phyloP scores from a whole-genome alignment of 495 filamentous ascomycete genomes.

The Parmelia sp. region DNA sequence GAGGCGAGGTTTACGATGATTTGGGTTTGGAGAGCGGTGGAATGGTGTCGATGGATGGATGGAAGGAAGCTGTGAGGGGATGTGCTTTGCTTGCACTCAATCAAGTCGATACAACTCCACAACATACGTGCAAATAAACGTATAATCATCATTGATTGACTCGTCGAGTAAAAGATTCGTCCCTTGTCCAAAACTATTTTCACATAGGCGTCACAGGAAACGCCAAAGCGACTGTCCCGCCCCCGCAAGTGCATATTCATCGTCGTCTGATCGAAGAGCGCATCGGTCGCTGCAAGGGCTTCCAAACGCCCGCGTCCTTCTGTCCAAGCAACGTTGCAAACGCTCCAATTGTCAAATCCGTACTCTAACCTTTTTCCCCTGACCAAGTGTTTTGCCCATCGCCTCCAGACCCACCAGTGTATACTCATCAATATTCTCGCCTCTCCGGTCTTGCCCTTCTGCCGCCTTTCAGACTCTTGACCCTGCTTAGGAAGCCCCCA shows the following conservation, averaged over 20 bases:
- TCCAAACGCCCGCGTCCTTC: background rate
- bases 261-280: background rate
- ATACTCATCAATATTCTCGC: constrained; percentile 14
- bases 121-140: too few relatives aligned
- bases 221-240: background rate
- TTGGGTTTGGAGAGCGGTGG: background rate
- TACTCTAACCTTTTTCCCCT: background rate
- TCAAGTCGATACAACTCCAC: too few relatives aligned
- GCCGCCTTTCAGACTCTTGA: constrained; percentile 75
- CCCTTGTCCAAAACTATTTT: constrained; percentile 5
- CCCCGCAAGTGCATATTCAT: background rate
- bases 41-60: background rate
- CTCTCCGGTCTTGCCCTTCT: constrained; percentile 43
- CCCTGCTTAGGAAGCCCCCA: constrained; percentile 69
- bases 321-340: constrained; percentile 1
- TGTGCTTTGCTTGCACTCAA: too few relatives aligned
- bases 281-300: background rate
- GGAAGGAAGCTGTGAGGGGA: too few relatives aligned
- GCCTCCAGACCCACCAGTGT: background rate
- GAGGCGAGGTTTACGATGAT: too few relatives aligned
- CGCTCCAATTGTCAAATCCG: background rate
- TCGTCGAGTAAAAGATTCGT: background rate
- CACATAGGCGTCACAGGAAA: background rate
- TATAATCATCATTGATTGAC: too few relatives aligned
- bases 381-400: background rate